phyloP scores from a whole-genome alignment of 1,284 basidiomycete genomes.

The Dichomitus squalens region DNA sequence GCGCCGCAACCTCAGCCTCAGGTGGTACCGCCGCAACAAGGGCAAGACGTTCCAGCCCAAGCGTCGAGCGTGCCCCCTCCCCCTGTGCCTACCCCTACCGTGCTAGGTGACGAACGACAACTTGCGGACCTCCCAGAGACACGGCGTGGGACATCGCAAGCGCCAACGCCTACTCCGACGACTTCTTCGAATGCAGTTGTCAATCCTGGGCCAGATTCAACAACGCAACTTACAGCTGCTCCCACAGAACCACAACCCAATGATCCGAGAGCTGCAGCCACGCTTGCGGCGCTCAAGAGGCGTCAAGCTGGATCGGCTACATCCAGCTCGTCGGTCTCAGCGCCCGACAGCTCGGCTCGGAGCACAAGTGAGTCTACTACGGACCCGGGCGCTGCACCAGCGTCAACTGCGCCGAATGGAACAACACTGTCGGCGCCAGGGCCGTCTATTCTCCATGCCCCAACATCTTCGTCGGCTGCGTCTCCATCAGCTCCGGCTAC shows the following conservation, averaged over 20 bases:
- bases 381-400: not conserved
- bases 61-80: slow-evolving; percentile 4
- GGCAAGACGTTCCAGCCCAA: slow-evolving; percentile 18
- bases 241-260: not conserved
- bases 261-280: slow-evolving; percentile 15
- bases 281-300: slow-evolving; percentile 13
- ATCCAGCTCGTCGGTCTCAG: not conserved
- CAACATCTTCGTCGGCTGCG: not conserved
- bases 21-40: not conserved
- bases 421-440: not conserved
- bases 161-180: slow-evolving; percentile 10
- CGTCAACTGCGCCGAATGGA: not conserved
- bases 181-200: not conserved
- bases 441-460: not conserved
- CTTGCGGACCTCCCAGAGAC: not conserved
- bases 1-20: not conserved
- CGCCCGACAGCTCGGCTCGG: not conserved
- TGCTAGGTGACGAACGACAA: not conserved
- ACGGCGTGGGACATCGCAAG: not conserved
- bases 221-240: not conserved
- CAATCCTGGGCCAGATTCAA: not conserved
- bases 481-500: not conserved
- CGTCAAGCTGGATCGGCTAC: not conserved
- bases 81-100: not conserved
- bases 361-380: not conserved